Evolutionary conservation across 192 early-diverging fungal genomes (phyloP).

Genomic region (Powellomyces hirtus): DNA sequence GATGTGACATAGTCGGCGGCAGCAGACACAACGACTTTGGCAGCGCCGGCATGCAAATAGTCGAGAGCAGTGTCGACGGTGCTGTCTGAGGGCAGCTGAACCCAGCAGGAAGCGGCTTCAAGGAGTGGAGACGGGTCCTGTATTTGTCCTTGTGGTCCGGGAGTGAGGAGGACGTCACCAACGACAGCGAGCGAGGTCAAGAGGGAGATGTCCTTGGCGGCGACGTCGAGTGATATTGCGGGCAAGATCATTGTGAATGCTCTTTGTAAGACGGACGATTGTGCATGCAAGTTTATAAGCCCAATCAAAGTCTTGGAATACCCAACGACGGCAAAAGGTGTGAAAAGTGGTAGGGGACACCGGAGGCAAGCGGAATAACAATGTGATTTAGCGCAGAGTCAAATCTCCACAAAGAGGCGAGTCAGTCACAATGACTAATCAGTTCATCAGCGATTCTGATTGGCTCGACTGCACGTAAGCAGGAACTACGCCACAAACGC

Average conservation of each 20-base stretch:
- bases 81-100: not conserved
- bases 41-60: slow-evolving; percentile 26
- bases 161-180: slow-evolving; percentile 16
- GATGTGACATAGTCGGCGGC: not conserved
- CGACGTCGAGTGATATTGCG: not conserved
- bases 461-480: too few relatives aligned
- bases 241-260: slow-evolving; percentile 18
- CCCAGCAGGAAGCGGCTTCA: not conserved
- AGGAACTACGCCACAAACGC: too few relatives aligned
- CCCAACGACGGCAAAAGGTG: too few relatives aligned
- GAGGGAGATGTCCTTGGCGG: not conserved
- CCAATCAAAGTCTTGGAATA: too few relatives aligned
- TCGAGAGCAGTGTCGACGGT: slow-evolving; percentile 1
- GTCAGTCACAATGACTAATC: too few relatives aligned
- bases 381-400: too few relatives aligned
- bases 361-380: too few relatives aligned
- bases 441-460: too few relatives aligned
- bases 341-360: too few relatives aligned
- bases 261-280: too few relatives aligned
- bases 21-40: slow-evolving; percentile 15
- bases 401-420: too few relatives aligned
- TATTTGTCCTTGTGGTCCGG: not conserved
- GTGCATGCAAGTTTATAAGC: too few relatives aligned
- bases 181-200: slow-evolving; percentile 2
- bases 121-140: not conserved